Evolutionary conservation across 306 rosid genomes (phyloP), one percentile per base, ranked within the genome.

Genomic region (Vigna hirtella): DNA sequence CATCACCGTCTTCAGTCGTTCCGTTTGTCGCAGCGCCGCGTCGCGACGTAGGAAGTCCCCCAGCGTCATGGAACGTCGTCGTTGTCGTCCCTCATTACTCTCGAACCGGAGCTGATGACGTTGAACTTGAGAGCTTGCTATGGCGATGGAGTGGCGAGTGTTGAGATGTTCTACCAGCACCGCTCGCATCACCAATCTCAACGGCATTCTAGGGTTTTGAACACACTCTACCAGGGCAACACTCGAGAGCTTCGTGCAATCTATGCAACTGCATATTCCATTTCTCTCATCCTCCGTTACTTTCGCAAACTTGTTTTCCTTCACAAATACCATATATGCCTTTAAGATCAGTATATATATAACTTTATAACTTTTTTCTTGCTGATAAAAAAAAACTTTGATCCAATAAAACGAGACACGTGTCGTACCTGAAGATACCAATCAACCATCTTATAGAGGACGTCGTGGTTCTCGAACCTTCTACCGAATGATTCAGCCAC

Each of bases 101-200:
- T 34, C 40, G 9, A 50, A 14, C 6, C 38, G 61, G n/a, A 48
- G 14, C 26, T 70, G 62, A 2, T 51, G 62, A 5, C 57, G 65
- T 14, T 55, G 47, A 42, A 42, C 47, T 9, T 42, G 79, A 70
- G 36, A 59, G 36, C 7, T 43, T 1, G 84, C 67, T 1, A 85
- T 51, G 42, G 81, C 30, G n/a, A 91, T 76, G 74, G 89, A 72
- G 57, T 80, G 80, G 12, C 93, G 92, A 53, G 92, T 88, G 74
- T 85, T 86, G 85, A 89, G 94, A 75, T 91, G 94, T 76, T 89
- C 92, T 4, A 89, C 70, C 24, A 91, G 16, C 90, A 91, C 88
- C 47, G 97, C 94, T 77, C 85, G 88, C 77, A 91, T 86, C 2
- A 91, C 68, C 79, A 91, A 89, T 49, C 90, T 79, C 24, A 91